Percentiles rank a stretch among this genome's conserved stretches.
Evolutionary conservation across 1,284 basidiomycete species (phyloP).

Genomic region (Tylopilus sp.): DNA sequence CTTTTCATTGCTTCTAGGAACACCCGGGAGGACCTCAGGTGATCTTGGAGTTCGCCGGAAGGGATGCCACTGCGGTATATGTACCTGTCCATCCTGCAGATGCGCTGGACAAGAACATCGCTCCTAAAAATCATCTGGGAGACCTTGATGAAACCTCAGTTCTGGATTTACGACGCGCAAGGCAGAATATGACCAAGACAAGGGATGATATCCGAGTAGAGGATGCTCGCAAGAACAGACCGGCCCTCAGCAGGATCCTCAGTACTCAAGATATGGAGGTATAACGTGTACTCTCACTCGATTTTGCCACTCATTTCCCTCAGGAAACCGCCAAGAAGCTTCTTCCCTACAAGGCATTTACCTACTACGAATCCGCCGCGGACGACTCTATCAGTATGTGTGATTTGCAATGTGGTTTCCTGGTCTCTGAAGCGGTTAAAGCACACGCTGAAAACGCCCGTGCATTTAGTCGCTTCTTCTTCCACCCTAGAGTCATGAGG

Average conservation of each 20-base stretch:
- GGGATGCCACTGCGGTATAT: constrained; percentile 80
- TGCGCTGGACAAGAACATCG: constrained; percentile 74
- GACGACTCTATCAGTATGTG: constrained; percentile 85
- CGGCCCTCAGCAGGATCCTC: constrained; percentile 75
- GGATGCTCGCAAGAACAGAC: constrained; percentile 67
- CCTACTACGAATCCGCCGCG: constrained; percentile 86
- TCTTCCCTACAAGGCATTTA: constrained; percentile 77
- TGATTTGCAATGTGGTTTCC: constrained; percentile 6
- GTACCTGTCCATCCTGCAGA: constrained; percentile 81
- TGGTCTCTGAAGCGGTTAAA: constrained; percentile 39
- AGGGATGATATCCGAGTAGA: constrained; percentile 81
- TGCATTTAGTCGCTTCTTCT: constrained; percentile 85
- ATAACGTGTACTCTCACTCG: constrained; percentile 15
- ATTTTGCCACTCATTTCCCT: constrained; percentile 1
- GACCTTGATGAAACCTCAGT: constrained; percentile 68
- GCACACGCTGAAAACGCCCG: constrained; percentile 74
- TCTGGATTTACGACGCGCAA: constrained; percentile 51
- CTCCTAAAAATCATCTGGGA: constrained; percentile 77
- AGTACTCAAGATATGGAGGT: constrained; percentile 86
- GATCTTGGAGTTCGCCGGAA: constrained; percentile 84
- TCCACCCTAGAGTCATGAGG: constrained; percentile 84
- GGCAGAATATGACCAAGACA: constrained; percentile 61
- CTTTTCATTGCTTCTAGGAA: constrained; percentile 55
- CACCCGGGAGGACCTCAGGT: constrained; percentile 87
- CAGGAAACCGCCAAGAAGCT: constrained; percentile 74